Evolutionary conservation across 345 rosid species (phyloP).

Genomic region (Acer yangbiense): DNA sequence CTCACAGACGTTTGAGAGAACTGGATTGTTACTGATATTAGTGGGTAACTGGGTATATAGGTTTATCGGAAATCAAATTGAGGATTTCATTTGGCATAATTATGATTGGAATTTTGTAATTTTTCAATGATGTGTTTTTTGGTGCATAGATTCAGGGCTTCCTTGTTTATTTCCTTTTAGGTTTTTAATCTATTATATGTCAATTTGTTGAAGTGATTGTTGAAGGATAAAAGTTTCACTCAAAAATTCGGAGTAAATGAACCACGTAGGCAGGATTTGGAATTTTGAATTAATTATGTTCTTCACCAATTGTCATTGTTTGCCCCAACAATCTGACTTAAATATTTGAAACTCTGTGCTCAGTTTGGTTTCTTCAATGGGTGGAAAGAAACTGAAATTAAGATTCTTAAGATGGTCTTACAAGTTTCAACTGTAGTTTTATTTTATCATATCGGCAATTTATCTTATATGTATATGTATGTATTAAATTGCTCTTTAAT

Average conservation of each 20-base stretch:
- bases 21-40: background rate
- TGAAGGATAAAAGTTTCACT: too few relatives aligned
- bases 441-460: background rate
- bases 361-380: background rate
- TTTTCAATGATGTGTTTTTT: background rate
- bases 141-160: background rate
- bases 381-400: background rate
- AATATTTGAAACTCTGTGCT: background rate
- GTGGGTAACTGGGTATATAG: background rate
- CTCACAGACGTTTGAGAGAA: background rate
- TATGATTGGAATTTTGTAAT: slow-evolving; percentile 8
- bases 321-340: background rate
- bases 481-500: background rate
- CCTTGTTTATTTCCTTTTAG: background rate
- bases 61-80: background rate
- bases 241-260: too few relatives aligned
- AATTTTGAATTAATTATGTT: background rate
- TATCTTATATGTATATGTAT: too few relatives aligned
- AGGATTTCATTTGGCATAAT: background rate
- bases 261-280: background rate
- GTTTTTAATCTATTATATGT: background rate
- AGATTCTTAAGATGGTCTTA: background rate
- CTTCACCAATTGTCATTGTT: background rate
- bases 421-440: background rate
- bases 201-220: background rate